These are phyloP conservation scores for Tolypocladium tundrense DNA, from an alignment of 2,329 filamentous ascomycete species.

Conservation along the genomic window DNA sequence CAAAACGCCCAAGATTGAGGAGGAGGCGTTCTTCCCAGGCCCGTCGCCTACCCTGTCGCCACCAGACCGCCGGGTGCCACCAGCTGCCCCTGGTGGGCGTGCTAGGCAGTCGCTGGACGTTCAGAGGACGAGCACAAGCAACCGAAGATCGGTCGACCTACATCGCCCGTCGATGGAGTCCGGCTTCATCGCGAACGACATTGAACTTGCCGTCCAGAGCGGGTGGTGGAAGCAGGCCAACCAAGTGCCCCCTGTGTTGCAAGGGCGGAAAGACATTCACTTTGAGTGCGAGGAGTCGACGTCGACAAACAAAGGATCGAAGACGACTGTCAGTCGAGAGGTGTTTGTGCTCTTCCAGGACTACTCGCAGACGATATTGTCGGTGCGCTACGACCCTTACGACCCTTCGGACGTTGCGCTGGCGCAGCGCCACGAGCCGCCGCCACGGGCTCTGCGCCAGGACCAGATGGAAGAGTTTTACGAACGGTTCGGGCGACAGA, in stretches of 20 bases:
- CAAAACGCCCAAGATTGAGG: conserved; percentile 31
- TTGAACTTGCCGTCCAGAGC: conserved; percentile 65
- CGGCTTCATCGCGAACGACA: conserved; percentile 77
- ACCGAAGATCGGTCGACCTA: conserved; percentile 61
- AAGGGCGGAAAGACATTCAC: conserved; percentile 73
- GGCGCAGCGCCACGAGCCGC: conserved; percentile 78
- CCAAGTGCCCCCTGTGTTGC: conserved; percentile 68
- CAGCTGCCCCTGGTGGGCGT: conserved; percentile 20
- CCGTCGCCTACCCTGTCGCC: conserved; percentile 33
- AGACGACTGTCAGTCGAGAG: conserved; percentile 64
- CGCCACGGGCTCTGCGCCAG: conserved; percentile 72
- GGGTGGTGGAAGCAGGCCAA: conserved; percentile 85
- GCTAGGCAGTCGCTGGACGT: conserved; percentile 24
- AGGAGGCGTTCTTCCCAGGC: conserved; percentile 37
- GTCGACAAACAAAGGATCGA: conserved; percentile 57
- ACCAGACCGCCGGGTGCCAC: conserved; percentile 34
- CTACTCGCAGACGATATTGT: conserved; percentile 90
- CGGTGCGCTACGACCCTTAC: conserved; percentile 64
- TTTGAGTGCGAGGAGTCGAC: conserved; percentile 73
- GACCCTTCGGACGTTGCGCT: conserved; percentile 63
- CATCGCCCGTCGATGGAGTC: conserved; percentile 64
- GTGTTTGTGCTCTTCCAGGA: conserved; percentile 87
- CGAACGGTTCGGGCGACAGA: conserved; percentile 66
- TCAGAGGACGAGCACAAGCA: conserved; percentile 27
- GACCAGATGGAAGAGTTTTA: conserved; percentile 88